Evolutionary conservation across 352 stramenopile species (phyloP), one percentile per base, ranked within the genome.

Genomic region (Globisporangium iwayamae): DNA sequence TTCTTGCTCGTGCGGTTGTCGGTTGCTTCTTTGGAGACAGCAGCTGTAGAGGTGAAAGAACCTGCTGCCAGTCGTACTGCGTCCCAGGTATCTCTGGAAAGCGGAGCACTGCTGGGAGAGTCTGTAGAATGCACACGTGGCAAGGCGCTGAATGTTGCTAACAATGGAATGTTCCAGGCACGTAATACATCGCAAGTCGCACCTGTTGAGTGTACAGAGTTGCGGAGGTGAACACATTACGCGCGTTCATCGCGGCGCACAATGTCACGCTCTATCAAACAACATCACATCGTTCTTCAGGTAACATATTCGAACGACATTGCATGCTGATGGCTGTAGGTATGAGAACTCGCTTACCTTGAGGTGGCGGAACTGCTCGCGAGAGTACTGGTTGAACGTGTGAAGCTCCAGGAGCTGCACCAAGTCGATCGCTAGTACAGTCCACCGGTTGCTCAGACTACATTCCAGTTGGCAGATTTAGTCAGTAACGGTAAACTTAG

Each of bases 401-500:
- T 92, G 82, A 3, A 80, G 65, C 47, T 87, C 73, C 7, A 94
- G 55, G n/a, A 94, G 63, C 28, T 71, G 63, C 10, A 54, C 63
- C 76, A 91, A 84, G 46, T 94, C 85, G 25, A 92, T 46, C 4
- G 73, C 77, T n/a, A 94, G 38, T 3, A 83, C 75, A 13, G 73
- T 90, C 85, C 83, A 94, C 32, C n/a, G 68, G 39, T 75, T 69
- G 56, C 66, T 68, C 48, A 89, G 67, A 16, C 78, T 88, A 57
- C 25, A 28, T 28, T 28, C 25, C 25, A 28, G 25, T 28, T 28
- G 25, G 25, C 25, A 28, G 25, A 28, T 28, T 28, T 28, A 28
- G 25, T 28, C 25, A 28, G 25, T 28, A 28, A 28, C 25, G 25
- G 25, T 28, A 28, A 28, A 28, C 25, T 28, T 28, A 28, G 25